These are phyloP conservation scores for Rosa hybrid DNA, from an alignment of 331 rosid genomes.

Conservation along the genomic window DNA sequence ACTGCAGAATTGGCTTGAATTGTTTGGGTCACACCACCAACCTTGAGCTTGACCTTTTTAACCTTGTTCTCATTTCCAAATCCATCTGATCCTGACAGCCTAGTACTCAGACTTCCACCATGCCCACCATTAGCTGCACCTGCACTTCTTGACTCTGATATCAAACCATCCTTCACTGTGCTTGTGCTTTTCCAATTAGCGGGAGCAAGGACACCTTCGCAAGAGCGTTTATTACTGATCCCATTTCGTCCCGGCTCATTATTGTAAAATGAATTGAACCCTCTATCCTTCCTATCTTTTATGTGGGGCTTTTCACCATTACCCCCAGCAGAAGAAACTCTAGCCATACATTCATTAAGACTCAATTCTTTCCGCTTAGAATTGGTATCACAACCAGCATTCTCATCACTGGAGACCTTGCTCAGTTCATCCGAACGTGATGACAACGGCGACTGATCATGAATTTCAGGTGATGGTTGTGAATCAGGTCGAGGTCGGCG, in stretches of 20 bases:
- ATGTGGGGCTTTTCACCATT: constrained; percentile 46
- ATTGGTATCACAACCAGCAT: constrained; percentile 55
- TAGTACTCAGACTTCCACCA: constrained; percentile 52
- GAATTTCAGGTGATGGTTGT: constrained; percentile 53
- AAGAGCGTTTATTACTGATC: constrained; percentile 52
- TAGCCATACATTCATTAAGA: constrained; percentile 59
- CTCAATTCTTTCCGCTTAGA: constrained; percentile 71
- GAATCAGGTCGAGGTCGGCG: constrained; percentile 88
- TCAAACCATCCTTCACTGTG: constrained; percentile 43
- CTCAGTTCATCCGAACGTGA: constrained; percentile 69
- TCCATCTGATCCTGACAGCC: constrained; percentile 61
- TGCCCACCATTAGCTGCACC: constrained; percentile 53
- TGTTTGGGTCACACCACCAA: constrained; percentile 75
- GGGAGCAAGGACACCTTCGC: constrained; percentile 90
- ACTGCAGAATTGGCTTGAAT: constrained; percentile 73
- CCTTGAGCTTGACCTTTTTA: constrained; percentile 89
- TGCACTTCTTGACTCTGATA: constrained; percentile 42
- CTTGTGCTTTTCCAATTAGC: constrained; percentile 83
- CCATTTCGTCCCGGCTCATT: constrained; percentile 50
- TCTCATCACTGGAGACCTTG: constrained; percentile 86
- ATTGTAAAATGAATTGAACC: constrained; percentile 48
- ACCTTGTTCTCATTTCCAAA: constrained; percentile 66
- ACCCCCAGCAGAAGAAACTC: constrained; percentile 35
- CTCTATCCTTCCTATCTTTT: constrained; percentile 53
- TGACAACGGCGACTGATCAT: constrained; percentile 56